Evolutionary conservation across 768 basidiomycete species (phyloP).

Genomic region (Boletellus ananiceps): DNA sequence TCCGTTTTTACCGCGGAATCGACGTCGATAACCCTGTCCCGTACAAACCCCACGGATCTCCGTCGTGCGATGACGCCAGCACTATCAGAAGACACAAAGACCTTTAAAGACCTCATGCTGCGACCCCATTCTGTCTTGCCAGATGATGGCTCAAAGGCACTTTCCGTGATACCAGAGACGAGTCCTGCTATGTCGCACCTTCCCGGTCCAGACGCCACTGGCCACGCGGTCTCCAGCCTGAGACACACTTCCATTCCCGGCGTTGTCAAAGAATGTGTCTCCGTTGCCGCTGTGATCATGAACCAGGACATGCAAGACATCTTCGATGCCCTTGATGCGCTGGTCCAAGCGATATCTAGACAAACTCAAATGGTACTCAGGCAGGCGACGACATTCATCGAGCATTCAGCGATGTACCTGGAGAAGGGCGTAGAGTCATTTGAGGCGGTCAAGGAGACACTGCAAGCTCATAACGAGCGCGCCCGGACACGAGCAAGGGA

Average conservation of each 20-base stretch:
- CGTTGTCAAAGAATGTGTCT: slow-evolving; percentile 44
- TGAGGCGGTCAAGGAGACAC: slow-evolving; percentile 35
- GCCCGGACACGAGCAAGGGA: slow-evolving; percentile 53
- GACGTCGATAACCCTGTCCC: slow-evolving; percentile 28
- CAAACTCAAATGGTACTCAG: slow-evolving; percentile 33
- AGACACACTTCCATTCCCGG: slow-evolving; percentile 45
- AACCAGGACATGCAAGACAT: slow-evolving; percentile 54
- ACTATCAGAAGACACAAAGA: slow-evolving; percentile 25
- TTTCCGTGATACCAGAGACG: slow-evolving; percentile 24
- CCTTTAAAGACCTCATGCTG: slow-evolving; percentile 36
- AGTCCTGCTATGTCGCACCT: slow-evolving; percentile 4
- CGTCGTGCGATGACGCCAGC: slow-evolving; percentile 18
- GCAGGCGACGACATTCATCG: slow-evolving; percentile 38
- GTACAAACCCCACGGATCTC: slow-evolving; percentile 24
- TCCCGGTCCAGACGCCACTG: slow-evolving; percentile 16
- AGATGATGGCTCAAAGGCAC: slow-evolving; percentile 26
- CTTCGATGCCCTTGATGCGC: slow-evolving; percentile 54
- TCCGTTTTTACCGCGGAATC: slow-evolving; percentile 48
- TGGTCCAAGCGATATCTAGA: slow-evolving; percentile 46
- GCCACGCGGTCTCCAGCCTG: slow-evolving; percentile 16
- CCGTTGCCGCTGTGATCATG: slow-evolving; percentile 40
- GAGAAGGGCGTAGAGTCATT: slow-evolving; percentile 37
- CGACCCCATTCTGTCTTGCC: slow-evolving; percentile 28
- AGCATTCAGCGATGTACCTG: slow-evolving; percentile 36
- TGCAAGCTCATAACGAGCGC: slow-evolving; percentile 46